Evolutionary conservation across 2,329 filamentous ascomycete genomes (phyloP).

Genomic region (Juglanconis oblonga): DNA sequence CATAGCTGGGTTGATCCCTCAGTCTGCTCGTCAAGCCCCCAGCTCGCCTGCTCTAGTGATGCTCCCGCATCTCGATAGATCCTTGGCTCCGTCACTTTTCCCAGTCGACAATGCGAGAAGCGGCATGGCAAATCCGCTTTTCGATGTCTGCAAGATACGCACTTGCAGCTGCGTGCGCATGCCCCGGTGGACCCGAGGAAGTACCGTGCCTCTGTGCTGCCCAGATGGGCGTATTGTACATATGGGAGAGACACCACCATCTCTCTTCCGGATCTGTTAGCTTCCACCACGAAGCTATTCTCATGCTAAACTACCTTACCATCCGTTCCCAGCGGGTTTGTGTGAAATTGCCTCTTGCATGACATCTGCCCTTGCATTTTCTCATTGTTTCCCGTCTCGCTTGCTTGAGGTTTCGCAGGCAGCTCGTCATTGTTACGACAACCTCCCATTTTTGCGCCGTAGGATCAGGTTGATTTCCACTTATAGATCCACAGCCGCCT

Average conservation of each 20-base stretch:
- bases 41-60: not conserved
- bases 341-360: no score
- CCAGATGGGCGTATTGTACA: not conserved
- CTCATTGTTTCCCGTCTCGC: not conserved
- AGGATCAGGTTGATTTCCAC: no score
- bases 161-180: not conserved
- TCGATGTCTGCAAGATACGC: not conserved
- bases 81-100: not conserved
- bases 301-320: no score
- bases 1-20: slow-evolving; percentile 11
- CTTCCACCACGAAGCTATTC: not conserved
- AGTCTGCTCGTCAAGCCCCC: not conserved
- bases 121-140: not conserved
- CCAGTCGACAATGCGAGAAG: not conserved
- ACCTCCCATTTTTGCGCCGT: no score
- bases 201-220: no score
- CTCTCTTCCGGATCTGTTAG: not conserved
- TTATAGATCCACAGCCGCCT: no score
- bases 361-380: not conserved
- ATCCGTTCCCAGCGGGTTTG: no score
- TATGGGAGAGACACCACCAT: not conserved
- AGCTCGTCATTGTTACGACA: no score
- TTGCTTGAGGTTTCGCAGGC: not conserved
- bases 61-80: not conserved
- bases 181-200: no score